A percentile compares a stretch with the other conserved stretches of the same genome.
Evolutionary conservation across 2,329 filamentous ascomycete species (phyloP).

Genomic region (Epichloe scottii): DNA sequence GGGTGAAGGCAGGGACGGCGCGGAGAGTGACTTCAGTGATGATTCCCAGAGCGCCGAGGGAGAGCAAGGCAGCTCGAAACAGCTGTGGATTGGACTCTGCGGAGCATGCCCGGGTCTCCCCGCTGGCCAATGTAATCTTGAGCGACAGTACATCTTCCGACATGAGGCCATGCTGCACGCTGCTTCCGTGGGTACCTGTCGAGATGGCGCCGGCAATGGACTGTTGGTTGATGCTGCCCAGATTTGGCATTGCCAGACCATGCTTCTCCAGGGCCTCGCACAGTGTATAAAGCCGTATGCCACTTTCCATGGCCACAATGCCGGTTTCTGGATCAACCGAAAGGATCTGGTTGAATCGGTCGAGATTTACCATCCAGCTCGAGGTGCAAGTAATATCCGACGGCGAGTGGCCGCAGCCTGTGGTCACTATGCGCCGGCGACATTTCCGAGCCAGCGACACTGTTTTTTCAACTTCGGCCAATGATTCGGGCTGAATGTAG

Average conservation of each 20-base stretch:
- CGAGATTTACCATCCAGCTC: slow-evolving; percentile 88
- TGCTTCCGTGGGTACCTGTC: slow-evolving; percentile 89
- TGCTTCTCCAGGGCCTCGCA: slow-evolving; percentile 60
- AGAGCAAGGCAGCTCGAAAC: slow-evolving; percentile 79
- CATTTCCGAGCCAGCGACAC: slow-evolving; percentile 70
- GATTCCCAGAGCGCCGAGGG: slow-evolving; percentile 80
- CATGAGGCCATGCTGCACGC: slow-evolving; percentile 68
- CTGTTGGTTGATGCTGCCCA: slow-evolving; percentile 92
- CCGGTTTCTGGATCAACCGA: slow-evolving; percentile 53
- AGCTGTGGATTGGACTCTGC: slow-evolving; percentile 60
- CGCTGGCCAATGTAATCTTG: slow-evolving; percentile 72
- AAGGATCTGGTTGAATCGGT: slow-evolving; percentile 64
- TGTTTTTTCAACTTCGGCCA: slow-evolving; percentile 72
- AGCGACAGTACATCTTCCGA: slow-evolving; percentile 65
- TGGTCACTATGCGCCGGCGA: slow-evolving; percentile 68
- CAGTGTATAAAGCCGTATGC: slow-evolving; percentile 68
- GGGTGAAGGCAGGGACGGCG: slow-evolving; percentile 67
- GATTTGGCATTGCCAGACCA: slow-evolving; percentile 76
- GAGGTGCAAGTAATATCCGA: slow-evolving; percentile 87
- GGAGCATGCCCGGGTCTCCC: slow-evolving; percentile 57
- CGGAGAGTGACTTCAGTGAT: slow-evolving; percentile 81
- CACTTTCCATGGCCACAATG: slow-evolving; percentile 69
- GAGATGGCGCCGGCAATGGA: slow-evolving; percentile 85
- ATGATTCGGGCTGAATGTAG: slow-evolving; percentile 71
- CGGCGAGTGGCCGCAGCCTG: slow-evolving; percentile 88